These are phyloP conservation scores for Colletotrichum zoysiae DNA, from an alignment of 2,329 filamentous ascomycete genomes.

Conservation along the genomic window DNA sequence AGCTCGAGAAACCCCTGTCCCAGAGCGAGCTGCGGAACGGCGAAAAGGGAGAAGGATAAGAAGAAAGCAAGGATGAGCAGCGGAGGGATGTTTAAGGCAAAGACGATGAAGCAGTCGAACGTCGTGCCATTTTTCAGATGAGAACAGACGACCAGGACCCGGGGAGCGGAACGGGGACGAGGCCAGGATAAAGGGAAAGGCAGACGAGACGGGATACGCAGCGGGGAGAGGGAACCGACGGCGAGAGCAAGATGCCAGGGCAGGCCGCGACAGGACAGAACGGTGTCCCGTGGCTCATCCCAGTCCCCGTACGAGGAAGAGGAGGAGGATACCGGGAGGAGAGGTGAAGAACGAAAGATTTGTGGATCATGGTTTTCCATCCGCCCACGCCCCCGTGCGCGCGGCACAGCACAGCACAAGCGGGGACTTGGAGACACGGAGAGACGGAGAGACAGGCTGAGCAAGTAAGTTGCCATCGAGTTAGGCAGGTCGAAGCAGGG, in stretches of 20 bases:
- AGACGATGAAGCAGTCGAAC: slow-evolving; percentile 12
- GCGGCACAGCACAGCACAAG: not conserved
- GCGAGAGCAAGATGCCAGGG: slow-evolving; percentile 16
- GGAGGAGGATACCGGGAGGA: not conserved
- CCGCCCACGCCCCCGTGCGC: not conserved
- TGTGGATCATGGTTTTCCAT: slow-evolving; percentile 21
- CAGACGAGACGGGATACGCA: not conserved
- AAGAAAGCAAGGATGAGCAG: slow-evolving; percentile 1
- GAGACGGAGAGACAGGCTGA: too few relatives aligned
- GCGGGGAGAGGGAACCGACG: slow-evolving; percentile 10
- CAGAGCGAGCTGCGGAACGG: slow-evolving; percentile 22
- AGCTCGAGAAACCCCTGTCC: slow-evolving; percentile 33
- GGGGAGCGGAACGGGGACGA: slow-evolving; percentile 20
- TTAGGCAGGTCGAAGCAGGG: slow-evolving; percentile 36
- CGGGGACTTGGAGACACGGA: not conserved
- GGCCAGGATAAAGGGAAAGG: slow-evolving; percentile 3
- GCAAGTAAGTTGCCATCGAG: slow-evolving; percentile 28
- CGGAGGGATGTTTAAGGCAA: not conserved
- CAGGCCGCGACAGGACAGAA: not conserved
- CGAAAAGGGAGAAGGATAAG: not conserved
- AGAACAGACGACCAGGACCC: slow-evolving; percentile 31
- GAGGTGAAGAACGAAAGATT: slow-evolving; percentile 5
- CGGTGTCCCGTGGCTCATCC: slow-evolving; percentile 13
- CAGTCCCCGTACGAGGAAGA: slow-evolving; percentile 3
- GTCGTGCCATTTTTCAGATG: slow-evolving; percentile 37